Conservation (phyloP, 495 filamentous ascomycete species). For the Patellaria atrata region DNA sequence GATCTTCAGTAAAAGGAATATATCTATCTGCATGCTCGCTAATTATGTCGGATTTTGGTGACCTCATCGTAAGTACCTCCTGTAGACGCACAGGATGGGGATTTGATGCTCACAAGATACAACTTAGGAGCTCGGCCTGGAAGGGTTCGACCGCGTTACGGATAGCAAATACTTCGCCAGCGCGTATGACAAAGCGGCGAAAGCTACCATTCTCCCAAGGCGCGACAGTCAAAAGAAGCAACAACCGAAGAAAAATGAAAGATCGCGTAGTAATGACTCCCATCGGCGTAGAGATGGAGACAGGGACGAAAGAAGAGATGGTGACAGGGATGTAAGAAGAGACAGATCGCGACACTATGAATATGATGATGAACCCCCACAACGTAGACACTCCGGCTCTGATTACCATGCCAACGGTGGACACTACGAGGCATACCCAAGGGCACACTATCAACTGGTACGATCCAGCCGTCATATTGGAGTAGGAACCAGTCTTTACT, state of each 20-base stretch:
- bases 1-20: too few relatives aligned
- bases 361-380: neutral
- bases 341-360: conserved; percentile 1
- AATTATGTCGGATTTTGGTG: too few relatives aligned
- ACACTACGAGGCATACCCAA: neutral
- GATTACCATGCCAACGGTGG: too few relatives aligned
- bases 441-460: neutral
- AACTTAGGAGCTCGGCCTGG: conserved; percentile 15
- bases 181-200: neutral
- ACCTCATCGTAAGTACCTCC: conserved; percentile 9
- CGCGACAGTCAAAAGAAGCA: neutral
- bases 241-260: conserved; percentile 2
- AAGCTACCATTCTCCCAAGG: too few relatives aligned
- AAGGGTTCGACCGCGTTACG: conserved; percentile 7
- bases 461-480: too few relatives aligned
- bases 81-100: neutral
- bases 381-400: neutral
- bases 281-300: conserved; percentile 1
- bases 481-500: too few relatives aligned
- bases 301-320: neutral
- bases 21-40: too few relatives aligned
- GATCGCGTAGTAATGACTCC: neutral
- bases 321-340: neutral
- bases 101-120: neutral
- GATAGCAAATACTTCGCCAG: conserved; percentile 11